Conservation (phyloP, 106 monocot species). For the Dioscorea dumetorum region DNA sequence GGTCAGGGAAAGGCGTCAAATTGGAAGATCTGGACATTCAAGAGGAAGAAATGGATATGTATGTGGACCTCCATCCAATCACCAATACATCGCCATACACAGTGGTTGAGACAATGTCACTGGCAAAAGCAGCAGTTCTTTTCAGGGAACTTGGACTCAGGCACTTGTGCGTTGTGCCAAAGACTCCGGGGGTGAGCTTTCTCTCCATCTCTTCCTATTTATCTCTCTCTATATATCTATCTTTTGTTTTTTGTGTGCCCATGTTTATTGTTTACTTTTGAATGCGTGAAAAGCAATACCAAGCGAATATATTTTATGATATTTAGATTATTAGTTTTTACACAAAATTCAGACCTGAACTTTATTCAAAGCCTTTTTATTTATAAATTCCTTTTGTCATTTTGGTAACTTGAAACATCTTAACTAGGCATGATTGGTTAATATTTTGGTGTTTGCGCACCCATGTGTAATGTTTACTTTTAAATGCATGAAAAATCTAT, state of each 20-base stretch:
- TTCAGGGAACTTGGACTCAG: constrained; percentile 60
- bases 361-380: not conserved
- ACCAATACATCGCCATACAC: constrained; percentile 70
- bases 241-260: not conserved
- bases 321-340: not conserved
- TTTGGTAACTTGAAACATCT: too few relatives aligned
- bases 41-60: constrained; percentile 82
- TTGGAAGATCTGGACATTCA: constrained; percentile 47
- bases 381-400: too few relatives aligned
- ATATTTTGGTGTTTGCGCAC: not conserved
- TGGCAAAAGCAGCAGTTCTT: constrained; percentile 65
- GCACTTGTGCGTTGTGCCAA: constrained; percentile 71
- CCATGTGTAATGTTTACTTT: not conserved
- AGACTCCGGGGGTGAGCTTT: constrained; percentile 49
- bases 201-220: not conserved
- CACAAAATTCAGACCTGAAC: not conserved
- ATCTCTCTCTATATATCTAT: not conserved
- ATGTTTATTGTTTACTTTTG: not conserved
- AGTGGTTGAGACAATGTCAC: constrained; percentile 63
- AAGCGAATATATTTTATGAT: too few relatives aligned
- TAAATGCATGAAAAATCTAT: not conserved
- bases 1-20: constrained; percentile 65
- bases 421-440: too few relatives aligned
- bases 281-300: not conserved
- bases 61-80: constrained; percentile 60